Base-by-base conservation (phyloP, 2,329 filamentous ascomycete genomes). In the Xylariaceae sp. region DNA sequence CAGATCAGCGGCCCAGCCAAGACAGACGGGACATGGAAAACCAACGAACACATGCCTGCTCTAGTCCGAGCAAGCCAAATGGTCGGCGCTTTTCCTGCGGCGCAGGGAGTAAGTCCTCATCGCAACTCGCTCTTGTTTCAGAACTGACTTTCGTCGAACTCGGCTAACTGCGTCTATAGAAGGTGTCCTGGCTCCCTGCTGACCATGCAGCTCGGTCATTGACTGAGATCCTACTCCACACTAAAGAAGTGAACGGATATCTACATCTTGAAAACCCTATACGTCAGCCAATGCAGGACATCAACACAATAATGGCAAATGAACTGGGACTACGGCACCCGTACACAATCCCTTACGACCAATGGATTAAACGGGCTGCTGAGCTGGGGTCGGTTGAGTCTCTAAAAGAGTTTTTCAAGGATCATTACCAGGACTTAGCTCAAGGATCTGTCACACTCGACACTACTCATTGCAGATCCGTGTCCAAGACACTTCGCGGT, bases 31-130 rank as follows among this genome's bases (percentile, higher is more conserved):
- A 72, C 70, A 49, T 80, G 77, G 77, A 79, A 79, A 44, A 63
- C 70, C 0, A 66, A 66, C 18, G 77, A 80, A 53, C 76, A 80
- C 55, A 66, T 79, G 13, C 63, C 69, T 0, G 73, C 74, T 32
- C 40, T 80, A n/a, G 59, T 79, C 29, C 76, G 76, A 57, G 74
- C 72, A 0, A 72, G 72, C 0, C 74, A 78, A 52, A 73, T 67
- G 1, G 39, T 64, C 36, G 52, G 46, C 8, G 52, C 33, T 36
- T 50, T 55, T 26, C 52, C 52, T 10, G 21, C 40, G 2, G 6
- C 42, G 4, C 7, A 46, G 20, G 52, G 52, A 13, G 52, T 55
- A 8, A 55, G 33, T 36, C n/a, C n/a, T n/a, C n/a, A n/a, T n/a
- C n/a, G n/a, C n/a, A n/a, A n/a, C n/a, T n/a, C n/a, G n/a, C n/a